A percentile compares a stretch with the other conserved stretches of the same genome.
These are phyloP conservation scores for Sutorius australiensis DNA, from an alignment of 768 basidiomycete genomes.

Conservation along the genomic window DNA sequence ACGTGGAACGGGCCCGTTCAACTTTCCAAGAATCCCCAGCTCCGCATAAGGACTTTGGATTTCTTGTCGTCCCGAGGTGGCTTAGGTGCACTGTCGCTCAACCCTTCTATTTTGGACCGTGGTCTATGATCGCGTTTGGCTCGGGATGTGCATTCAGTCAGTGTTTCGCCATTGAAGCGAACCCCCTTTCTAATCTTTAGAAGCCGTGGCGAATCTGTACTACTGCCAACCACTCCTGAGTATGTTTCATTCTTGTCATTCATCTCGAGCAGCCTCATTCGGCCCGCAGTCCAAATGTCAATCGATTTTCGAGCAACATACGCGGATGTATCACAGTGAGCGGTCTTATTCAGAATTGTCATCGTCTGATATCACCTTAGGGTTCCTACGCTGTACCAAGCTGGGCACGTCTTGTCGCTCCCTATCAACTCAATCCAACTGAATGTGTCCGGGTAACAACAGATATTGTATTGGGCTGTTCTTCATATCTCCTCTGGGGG, in stretches of 20 bases:
- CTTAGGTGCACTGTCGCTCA: constrained; percentile 10
- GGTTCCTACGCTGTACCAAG: constrained; percentile 63
- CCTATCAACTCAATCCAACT: neutral
- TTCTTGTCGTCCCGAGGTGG: constrained; percentile 10
- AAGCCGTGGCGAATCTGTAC: constrained; percentile 63
- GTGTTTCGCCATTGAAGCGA: neutral
- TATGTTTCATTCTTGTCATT: constrained; percentile 26
- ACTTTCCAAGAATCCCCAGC: neutral
- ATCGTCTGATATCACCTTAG: constrained; percentile 27
- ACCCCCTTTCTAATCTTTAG: constrained; percentile 1
- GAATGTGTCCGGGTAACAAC: neutral
- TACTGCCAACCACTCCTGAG: constrained; percentile 79
- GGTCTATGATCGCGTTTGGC: constrained; percentile 15
- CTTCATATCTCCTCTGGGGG: constrained; percentile 43
- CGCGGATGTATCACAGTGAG: constrained; percentile 30
- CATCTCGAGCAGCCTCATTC: neutral
- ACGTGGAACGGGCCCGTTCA: constrained; percentile 9
- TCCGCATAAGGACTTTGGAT: constrained; percentile 13
- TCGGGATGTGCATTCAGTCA: constrained; percentile 18
- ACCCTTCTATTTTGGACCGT: constrained; percentile 12
- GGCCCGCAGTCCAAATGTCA: constrained; percentile 30
- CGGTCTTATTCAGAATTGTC: neutral
- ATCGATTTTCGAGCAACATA: constrained; percentile 34
- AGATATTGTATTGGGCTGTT: constrained; percentile 33
- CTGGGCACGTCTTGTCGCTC: constrained; percentile 41